Conservation (phyloP, 2,329 filamentous ascomycete species). For the Fusarium sp. region DNA sequence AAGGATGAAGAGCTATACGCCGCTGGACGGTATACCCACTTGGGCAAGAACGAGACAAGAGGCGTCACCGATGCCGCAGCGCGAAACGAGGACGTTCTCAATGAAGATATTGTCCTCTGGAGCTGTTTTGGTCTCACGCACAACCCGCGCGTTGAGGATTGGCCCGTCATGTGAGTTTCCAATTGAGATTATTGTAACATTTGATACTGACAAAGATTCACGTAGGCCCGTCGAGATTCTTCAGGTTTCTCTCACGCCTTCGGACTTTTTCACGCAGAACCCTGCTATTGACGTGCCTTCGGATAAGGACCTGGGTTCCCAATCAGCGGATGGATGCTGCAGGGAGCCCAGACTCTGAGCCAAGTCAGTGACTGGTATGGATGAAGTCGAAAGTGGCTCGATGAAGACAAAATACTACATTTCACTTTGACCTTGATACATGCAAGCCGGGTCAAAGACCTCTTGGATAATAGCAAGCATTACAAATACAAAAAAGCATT, state of each 20-base stretch:
- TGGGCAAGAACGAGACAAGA: slow-evolving; percentile 51
- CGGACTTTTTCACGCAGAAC: slow-evolving; percentile 62
- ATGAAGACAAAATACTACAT: neutral
- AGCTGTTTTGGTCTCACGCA: slow-evolving; percentile 72
- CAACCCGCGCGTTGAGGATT: slow-evolving; percentile 74
- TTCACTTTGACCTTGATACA: neutral
- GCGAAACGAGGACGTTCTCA: slow-evolving; percentile 58
- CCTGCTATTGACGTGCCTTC: slow-evolving; percentile 59
- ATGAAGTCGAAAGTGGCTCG: neutral
- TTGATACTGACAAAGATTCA: slow-evolving; percentile 2
- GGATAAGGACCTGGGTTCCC: neutral
- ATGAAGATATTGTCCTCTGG: slow-evolving; percentile 69
- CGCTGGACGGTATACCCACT: slow-evolving; percentile 55
- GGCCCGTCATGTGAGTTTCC: slow-evolving; percentile 71
- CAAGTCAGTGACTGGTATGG: too few relatives aligned
- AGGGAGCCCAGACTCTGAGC: neutral
- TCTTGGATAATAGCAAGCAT: neutral
- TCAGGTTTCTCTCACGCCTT: slow-evolving; percentile 58
- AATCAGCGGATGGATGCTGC: neutral
- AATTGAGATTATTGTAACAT: neutral
- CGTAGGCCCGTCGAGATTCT: slow-evolving; percentile 58
- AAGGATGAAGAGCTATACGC: slow-evolving; percentile 59
- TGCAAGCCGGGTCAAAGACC: neutral
- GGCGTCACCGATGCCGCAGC: slow-evolving; percentile 55
- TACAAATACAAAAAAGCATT: neutral